phyloP scores from a whole-genome alignment of 495 filamentous ascomycete species.

The Trichoderma asperelloides region DNA sequence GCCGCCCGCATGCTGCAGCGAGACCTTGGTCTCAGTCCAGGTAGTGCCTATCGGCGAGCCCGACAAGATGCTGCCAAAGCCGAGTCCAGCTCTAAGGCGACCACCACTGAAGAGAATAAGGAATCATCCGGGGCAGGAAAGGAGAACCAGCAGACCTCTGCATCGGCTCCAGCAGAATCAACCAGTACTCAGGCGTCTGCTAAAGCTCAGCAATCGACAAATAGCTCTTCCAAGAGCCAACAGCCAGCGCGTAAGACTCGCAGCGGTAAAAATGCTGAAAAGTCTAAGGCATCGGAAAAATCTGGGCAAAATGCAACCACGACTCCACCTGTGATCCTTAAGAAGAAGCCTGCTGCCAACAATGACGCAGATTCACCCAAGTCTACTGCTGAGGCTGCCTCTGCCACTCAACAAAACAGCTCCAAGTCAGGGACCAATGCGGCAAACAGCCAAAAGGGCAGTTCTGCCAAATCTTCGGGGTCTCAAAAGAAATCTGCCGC shows the following conservation, averaged over 20 bases:
- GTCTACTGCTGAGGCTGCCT: slow-evolving; percentile 11
- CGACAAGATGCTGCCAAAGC: slow-evolving; percentile 44
- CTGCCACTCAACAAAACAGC: slow-evolving; percentile 4
- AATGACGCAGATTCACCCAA: slow-evolving; percentile 17
- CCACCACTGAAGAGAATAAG: slow-evolving; percentile 21
- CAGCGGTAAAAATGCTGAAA: slow-evolving; percentile 18
- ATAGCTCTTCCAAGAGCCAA: slow-evolving; percentile 14
- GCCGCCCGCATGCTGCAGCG: slow-evolving; percentile 83
- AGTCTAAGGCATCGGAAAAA: slow-evolving; percentile 2
- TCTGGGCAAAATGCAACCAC: slow-evolving; percentile 8
- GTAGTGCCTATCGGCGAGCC: slow-evolving; percentile 45
- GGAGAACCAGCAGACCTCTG: slow-evolving; percentile 15
- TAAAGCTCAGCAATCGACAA: background rate
- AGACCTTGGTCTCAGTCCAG: slow-evolving; percentile 73
- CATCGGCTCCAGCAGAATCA: slow-evolving; percentile 27
- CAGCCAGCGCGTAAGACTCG: slow-evolving; percentile 21
- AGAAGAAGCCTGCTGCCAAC: slow-evolving; percentile 29
- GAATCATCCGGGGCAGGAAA: slow-evolving; percentile 24
- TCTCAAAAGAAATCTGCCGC: slow-evolving; percentile 18
- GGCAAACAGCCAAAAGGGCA: slow-evolving; percentile 13
- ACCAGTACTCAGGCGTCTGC: slow-evolving; percentile 10
- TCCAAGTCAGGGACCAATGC: slow-evolving; percentile 16
- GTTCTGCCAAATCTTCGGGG: slow-evolving; percentile 15
- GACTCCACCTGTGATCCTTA: slow-evolving; percentile 28
- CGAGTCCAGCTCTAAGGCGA: slow-evolving; percentile 31